Percentiles rank a stretch among this genome's conserved stretches.
Evolutionary conservation across 2,329 filamentous ascomycete species (phyloP).

Genomic region (Tolypocladium album): DNA sequence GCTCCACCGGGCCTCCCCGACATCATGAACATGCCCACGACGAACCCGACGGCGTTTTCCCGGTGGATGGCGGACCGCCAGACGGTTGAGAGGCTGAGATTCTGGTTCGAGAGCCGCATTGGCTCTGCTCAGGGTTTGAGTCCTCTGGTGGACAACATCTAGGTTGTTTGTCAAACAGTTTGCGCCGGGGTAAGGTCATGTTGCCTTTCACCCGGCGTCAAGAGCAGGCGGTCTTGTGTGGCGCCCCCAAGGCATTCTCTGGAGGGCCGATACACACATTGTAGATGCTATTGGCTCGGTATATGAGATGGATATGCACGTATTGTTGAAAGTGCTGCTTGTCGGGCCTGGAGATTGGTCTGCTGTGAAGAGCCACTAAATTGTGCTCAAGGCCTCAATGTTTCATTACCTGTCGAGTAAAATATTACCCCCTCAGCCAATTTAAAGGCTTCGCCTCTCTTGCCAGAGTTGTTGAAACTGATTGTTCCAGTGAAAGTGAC

Average conservation of each 20-base stretch:
- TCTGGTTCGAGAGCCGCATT: constrained; percentile 29
- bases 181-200: not conserved
- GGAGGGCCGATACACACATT: no score
- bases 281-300: not conserved
- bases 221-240: no score
- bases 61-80: constrained; percentile 30
- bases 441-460: no score
- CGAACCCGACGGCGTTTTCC: constrained; percentile 25
- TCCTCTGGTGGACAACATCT: constrained; percentile 17
- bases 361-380: no score
- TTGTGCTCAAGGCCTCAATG: no score
- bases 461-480: no score
- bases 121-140: constrained; percentile 30
- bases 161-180: not conserved
- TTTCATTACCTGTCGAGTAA: no score
- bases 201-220: no score
- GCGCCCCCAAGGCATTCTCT: no score
- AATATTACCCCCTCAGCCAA: no score
- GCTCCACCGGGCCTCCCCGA: constrained; percentile 14
- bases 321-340: not conserved
- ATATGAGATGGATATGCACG: not conserved
- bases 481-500: no score
- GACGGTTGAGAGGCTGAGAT: constrained; percentile 27
- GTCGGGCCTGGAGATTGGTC: not conserved
- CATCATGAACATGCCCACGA: constrained; percentile 16